Evolutionary conservation across 495 filamentous ascomycete genomes (phyloP), one percentile per base, ranked within the genome.

Genomic region (Penicillium pancosmium): DNA sequence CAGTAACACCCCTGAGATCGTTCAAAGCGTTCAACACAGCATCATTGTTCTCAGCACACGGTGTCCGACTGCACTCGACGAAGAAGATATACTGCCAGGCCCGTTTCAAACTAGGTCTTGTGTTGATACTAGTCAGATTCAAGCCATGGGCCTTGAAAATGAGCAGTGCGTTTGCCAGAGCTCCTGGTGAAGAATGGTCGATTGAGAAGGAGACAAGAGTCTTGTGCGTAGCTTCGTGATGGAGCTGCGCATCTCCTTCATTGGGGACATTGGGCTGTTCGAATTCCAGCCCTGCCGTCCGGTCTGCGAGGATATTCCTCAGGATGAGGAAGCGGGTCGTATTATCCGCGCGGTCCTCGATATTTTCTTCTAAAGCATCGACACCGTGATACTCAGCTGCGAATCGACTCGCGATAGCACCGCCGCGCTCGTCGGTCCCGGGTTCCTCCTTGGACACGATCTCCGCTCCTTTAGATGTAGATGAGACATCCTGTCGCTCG

Each of bases 41-140:
- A 27, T 72, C 69, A 49, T 67, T 57, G 43, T 69, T 65, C 48
- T 64, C 63, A 27, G 57, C 60, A 5, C 67, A 65, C 4, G 60
- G 61, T 15, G 60, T 59, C 5, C 87, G 86, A 68, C 89, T 82
- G 68, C 96, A 91, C 78, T 98, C 94, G 19, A 97, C 88, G 72
- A 98, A 88, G 74, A 98, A 97, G 25, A 96, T 82, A 75, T 98
- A 98, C 68, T 93, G 86, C 88, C 96, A 98, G 31, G 88, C 83
- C 54, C 75, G 73, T 44, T 82, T 76, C 60, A 89, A 79, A 64
- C 89, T 93, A 13, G 94, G 94, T 61, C 95, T 74, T 56, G 89
- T 89, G 60, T 89, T 91, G 69, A 97, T 97, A 70, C 88, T 93
- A 13, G 93, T 97, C 36, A 98, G 77, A 69, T 97, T 97, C 46